A percentile compares a stretch with the other conserved stretches of the same genome.
Evolutionary conservation across 345 rosid genomes (phyloP).

Genomic region (Linum tenue): DNA sequence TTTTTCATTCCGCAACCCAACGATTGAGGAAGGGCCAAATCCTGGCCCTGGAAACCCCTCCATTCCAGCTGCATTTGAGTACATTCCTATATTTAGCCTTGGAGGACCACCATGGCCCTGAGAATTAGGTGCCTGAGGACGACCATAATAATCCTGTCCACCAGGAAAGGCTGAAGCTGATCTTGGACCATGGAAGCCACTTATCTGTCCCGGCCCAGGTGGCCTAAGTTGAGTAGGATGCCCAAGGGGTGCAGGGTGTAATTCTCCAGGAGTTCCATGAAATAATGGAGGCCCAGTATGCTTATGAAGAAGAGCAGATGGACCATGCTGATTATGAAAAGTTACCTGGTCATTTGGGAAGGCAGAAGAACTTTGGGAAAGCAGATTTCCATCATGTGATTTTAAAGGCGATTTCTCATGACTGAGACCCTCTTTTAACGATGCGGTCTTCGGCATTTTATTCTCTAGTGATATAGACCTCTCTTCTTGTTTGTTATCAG

Average conservation of each 20-base stretch:
- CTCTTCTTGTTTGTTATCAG: conserved; percentile 16
- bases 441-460: conserved; percentile 16
- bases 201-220: conserved; percentile 25
- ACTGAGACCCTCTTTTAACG: conserved; percentile 21
- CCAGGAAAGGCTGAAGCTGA: conserved; percentile 27
- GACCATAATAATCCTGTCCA: conserved; percentile 30
- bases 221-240: conserved; percentile 31
- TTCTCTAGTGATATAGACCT: conserved; percentile 20
- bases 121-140: conserved; percentile 22
- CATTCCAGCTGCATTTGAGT: conserved; percentile 24
- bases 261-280: conserved; percentile 23
- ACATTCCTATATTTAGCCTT: conserved; percentile 23
- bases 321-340: conserved; percentile 15
- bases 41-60: conserved; percentile 22
- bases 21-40: conserved; percentile 20
- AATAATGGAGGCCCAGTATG: conserved; percentile 30
- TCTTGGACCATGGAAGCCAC: conserved; percentile 24
- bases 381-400: conserved; percentile 16
- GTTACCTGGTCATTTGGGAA: conserved; percentile 22
- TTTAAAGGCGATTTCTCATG: conserved; percentile 21
- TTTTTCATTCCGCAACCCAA: conserved; percentile 24
- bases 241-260: conserved; percentile 24
- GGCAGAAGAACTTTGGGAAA: conserved; percentile 17
- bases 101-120: conserved; percentile 19
- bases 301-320: conserved; percentile 30